Base-by-base conservation (phyloP, 371 early-diverging fungal species). In the Saksenaea oblongispora region DNA sequence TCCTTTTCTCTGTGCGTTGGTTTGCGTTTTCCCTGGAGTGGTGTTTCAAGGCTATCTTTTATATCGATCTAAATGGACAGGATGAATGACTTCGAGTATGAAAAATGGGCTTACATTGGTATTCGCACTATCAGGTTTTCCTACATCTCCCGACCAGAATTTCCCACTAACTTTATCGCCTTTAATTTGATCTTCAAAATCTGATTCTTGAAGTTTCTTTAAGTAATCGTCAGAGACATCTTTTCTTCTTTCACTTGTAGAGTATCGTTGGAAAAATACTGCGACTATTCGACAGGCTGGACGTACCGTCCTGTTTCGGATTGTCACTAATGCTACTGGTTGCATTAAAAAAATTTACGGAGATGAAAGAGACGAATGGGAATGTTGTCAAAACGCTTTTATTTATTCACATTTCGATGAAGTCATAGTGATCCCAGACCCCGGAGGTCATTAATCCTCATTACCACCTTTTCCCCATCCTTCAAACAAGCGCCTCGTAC, bases 1-100 rank as follows among this genome's bases (percentile, higher is more conserved):
- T 47, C 51, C 22, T 47, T 47, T 47, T 47, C 51, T 47, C 24
- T 47, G 22, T 22, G 51, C 22, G 51, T 47, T 47, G 51, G 51
- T 22, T 47, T 47, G 51, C 51, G 51, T 26, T 47, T 47, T n/a
- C 51, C 51, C 10, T 47, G 51, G 51, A 18, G 51, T 18, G 51
- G 18, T 18, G n/a, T 22, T 1, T 47, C 10, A 2, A 17, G 4
- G 11, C n/a, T 47, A 10, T 22, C 22, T 22, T 17, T 22, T 22
- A 31, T 31, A 7, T 31, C n/a, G n/a, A n/a, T 31, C 31, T 31
- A 31, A 31, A 31, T 7, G 7, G 4, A 31, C 7, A 31, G 31
- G 31, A 31, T 31, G 31, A 31, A 7, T 2, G 7, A 31, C 31
- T 7, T 4, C 2, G 2, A 4, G 31, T 31, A 31, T 31, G 31